phyloP scores from a whole-genome alignment of 2,329 filamentous ascomycete species.

The Xylaria sp. region DNA sequence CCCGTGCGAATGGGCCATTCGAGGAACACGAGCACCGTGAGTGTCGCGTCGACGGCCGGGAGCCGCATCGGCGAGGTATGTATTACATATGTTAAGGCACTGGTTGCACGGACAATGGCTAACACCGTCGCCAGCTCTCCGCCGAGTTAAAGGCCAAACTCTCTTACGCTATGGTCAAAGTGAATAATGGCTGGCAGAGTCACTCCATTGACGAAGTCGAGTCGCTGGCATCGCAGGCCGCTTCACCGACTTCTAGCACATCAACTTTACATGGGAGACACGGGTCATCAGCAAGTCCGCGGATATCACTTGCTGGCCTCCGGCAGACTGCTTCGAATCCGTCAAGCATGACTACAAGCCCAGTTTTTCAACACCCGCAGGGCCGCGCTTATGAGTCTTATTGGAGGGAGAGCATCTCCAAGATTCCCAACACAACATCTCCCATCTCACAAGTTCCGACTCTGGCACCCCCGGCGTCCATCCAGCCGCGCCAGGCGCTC shows the following conservation, averaged over 20 bases:
- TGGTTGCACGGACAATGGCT: slow-evolving; percentile 31
- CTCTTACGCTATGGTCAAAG: slow-evolving; percentile 93
- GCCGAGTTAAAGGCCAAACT: slow-evolving; percentile 81
- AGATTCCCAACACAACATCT: slow-evolving; percentile 53
- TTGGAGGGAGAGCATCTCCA: slow-evolving; percentile 57
- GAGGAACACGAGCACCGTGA: slow-evolving; percentile 76
- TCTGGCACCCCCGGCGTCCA: slow-evolving; percentile 66
- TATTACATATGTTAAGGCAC: slow-evolving; percentile 42
- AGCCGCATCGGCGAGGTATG: slow-evolving; percentile 83
- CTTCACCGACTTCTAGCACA: slow-evolving; percentile 70
- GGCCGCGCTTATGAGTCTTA: slow-evolving; percentile 57
- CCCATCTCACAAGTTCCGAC: slow-evolving; percentile 51
- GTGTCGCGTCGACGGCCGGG: slow-evolving; percentile 68
- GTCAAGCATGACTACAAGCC: slow-evolving; percentile 48
- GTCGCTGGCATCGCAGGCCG: slow-evolving; percentile 74
- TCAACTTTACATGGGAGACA: slow-evolving; percentile 65
- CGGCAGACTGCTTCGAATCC: slow-evolving; percentile 49
- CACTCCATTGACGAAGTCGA: slow-evolving; percentile 82
- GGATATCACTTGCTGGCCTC: slow-evolving; percentile 54
- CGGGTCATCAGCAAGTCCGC: slow-evolving; percentile 66
- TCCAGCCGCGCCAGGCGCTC: slow-evolving; percentile 59
- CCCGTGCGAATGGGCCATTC: slow-evolving; percentile 68
- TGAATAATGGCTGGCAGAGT: slow-evolving; percentile 88
- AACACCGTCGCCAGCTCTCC: slow-evolving; percentile 46
- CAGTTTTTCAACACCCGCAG: slow-evolving; percentile 42